These are phyloP conservation scores for Orbilia oligospora DNA, from an alignment of 2,329 filamentous ascomycete genomes.

Conservation along the genomic window DNA sequence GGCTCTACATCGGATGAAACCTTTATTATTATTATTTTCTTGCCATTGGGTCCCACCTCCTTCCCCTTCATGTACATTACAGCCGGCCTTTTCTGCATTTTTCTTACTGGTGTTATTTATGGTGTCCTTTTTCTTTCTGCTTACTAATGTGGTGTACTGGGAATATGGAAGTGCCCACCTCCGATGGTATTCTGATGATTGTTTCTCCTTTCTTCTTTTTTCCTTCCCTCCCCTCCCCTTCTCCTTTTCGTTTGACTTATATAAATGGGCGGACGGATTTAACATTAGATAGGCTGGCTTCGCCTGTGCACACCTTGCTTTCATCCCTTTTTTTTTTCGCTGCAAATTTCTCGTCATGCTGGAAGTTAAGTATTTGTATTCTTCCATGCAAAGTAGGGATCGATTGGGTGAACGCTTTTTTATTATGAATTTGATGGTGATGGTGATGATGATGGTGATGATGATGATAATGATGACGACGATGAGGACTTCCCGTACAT, in stretches of 20 bases:
- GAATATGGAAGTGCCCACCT: slow-evolving; percentile 3
- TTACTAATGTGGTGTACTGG: not conserved
- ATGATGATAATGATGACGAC: not conserved
- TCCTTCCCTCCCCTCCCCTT: slow-evolving; percentile 7
- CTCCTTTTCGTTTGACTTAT: not conserved
- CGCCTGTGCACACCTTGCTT: slow-evolving; percentile 15
- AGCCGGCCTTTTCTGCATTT: slow-evolving; percentile 17
- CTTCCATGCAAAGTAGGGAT: not conserved
- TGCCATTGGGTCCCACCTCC: not conserved
- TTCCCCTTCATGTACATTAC: slow-evolving; percentile 21
- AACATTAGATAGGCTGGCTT: slow-evolving; percentile 35
- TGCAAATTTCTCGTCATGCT: not conserved
- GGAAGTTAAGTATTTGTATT: not conserved
- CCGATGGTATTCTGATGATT: slow-evolving; percentile 18
- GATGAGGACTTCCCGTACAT: slow-evolving; percentile 8
- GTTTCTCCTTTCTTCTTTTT: slow-evolving; percentile 5
- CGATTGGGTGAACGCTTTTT: not conserved
- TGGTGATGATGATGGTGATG: too few species aligned
- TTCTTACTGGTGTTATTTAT: slow-evolving; percentile 15
- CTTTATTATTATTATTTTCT: not conserved
- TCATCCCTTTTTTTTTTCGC: not conserved
- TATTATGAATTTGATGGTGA: slow-evolving; percentile 1
- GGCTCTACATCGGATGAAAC: not conserved
- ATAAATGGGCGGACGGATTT: slow-evolving; percentile 26
- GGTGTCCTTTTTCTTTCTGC: not conserved